A percentile compares a stretch with the other conserved stretches of the same genome.
These are phyloP conservation scores for Fusarium abutilonis DNA, from an alignment of 2,329 filamentous ascomycete species.

Conservation along the genomic window DNA sequence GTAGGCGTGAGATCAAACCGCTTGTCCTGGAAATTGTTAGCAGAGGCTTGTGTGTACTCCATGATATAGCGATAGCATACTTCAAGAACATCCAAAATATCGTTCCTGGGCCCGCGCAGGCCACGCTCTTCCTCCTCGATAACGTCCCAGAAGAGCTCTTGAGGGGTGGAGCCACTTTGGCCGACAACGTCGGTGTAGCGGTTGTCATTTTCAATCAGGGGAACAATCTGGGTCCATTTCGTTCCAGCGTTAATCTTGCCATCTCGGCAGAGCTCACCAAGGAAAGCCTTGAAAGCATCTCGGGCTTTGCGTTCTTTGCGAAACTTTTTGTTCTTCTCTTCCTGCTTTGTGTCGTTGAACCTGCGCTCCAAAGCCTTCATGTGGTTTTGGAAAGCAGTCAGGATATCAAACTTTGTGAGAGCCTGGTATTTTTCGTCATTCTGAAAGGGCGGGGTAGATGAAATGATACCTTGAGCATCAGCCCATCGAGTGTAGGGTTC, in stretches of 20 bases:
- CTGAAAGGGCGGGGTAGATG: constrained; percentile 79
- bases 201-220: constrained; percentile 79
- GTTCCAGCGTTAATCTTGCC: constrained; percentile 89
- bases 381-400: constrained; percentile 93
- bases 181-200: constrained; percentile 87
- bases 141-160: constrained; percentile 96
- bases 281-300: constrained; percentile 79
- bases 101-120: constrained; percentile 82
- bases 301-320: constrained; percentile 87
- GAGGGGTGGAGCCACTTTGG: constrained; percentile 82
- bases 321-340: constrained; percentile 82
- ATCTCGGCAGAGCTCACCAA: constrained; percentile 76
- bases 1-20: constrained; percentile 88
- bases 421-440: constrained; percentile 85
- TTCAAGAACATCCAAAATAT: constrained; percentile 88
- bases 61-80: constrained; percentile 61
- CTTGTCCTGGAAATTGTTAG: constrained; percentile 71
- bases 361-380: constrained; percentile 91
- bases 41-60: background rate
- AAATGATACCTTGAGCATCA: constrained; percentile 84
- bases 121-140: constrained; percentile 92
- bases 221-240: constrained; percentile 87
- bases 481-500: constrained; percentile 96
- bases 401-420: constrained; percentile 87
- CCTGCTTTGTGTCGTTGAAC: constrained; percentile 90